phyloP scores from a whole-genome alignment of 2,329 filamentous ascomycete genomes.

The Chalaropsis ovoidea region DNA sequence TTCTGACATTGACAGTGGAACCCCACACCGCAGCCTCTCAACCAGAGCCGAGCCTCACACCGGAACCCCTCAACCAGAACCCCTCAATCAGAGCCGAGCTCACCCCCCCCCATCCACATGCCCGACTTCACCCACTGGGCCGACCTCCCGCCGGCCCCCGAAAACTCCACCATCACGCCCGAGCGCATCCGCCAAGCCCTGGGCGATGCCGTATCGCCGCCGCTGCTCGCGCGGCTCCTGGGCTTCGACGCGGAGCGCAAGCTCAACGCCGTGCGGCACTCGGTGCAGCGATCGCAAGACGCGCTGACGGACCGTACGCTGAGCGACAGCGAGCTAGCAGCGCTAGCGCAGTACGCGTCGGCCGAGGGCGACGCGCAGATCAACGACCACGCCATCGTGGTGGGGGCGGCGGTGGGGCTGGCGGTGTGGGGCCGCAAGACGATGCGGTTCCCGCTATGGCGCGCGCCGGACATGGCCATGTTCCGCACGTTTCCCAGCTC shows the following conservation, averaged over 20 bases:
- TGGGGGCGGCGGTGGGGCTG: slow-evolving; percentile 28
- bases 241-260: slow-evolving; percentile 22
- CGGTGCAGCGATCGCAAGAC: slow-evolving; percentile 22
- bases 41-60: too few relatives aligned
- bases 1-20: too few relatives aligned
- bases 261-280: slow-evolving; percentile 28
- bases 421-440: slow-evolving; percentile 31
- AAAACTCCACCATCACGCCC: slow-evolving; percentile 15
- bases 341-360: slow-evolving; percentile 32
- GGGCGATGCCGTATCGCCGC: slow-evolving; percentile 17
- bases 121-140: slow-evolving; percentile 21
- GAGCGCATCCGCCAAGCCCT: slow-evolving; percentile 20
- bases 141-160: slow-evolving; percentile 19
- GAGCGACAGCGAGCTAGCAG: slow-evolving; percentile 33
- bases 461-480: slow-evolving; percentile 30
- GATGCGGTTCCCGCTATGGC: slow-evolving; percentile 37
- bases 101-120: slow-evolving; percentile 7
- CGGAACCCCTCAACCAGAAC: background rate
- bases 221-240: slow-evolving; percentile 20
- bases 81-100: too few relatives aligned
- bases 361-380: slow-evolving; percentile 26
- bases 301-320: slow-evolving; percentile 31
- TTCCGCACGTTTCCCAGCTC: slow-evolving; percentile 30
- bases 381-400: slow-evolving; percentile 31
- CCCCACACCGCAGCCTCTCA: too few relatives aligned